Conservation (phyloP, 345 rosid genomes). For the Linum tenue region DNA sequence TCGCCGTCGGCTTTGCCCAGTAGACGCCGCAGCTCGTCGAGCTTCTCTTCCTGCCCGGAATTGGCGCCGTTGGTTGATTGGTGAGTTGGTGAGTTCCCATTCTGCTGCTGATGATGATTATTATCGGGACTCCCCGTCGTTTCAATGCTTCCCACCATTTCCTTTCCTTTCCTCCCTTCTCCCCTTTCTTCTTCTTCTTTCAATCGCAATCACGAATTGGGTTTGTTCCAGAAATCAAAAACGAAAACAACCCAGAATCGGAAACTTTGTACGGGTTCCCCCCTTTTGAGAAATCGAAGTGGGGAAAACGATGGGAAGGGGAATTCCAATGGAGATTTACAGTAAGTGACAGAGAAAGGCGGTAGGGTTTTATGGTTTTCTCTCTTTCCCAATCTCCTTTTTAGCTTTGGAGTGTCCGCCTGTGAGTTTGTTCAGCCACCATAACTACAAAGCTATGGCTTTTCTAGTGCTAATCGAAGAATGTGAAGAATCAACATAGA, state of each 20-base stretch:
- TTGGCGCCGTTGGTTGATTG: constrained; percentile 25
- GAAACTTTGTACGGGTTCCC: background rate
- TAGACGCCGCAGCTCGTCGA: constrained; percentile 13
- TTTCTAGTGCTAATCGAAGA: background rate
- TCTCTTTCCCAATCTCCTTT: background rate
- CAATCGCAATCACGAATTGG: background rate
- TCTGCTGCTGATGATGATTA: too few relatives aligned
- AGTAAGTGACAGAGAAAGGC: too few relatives aligned
- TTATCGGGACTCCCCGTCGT: background rate
- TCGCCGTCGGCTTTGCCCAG: constrained; percentile 54
- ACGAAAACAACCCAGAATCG: background rate
- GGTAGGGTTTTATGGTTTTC: too few relatives aligned
- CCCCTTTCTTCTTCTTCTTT: background rate
- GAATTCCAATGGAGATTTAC: too few relatives aligned
- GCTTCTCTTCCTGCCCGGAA: constrained; percentile 16
- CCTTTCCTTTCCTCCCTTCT: background rate
- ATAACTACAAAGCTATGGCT: background rate
- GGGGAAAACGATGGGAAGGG: too few relatives aligned
- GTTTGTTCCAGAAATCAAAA: background rate
- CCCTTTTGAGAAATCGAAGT: too few relatives aligned
- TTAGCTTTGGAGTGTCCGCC: background rate
- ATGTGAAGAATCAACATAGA: background rate
- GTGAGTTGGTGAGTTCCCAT: too few relatives aligned
- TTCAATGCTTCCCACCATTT: background rate
- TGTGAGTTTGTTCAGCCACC: background rate